A percentile compares a stretch with the other conserved stretches of the same genome.
Evolutionary conservation across 176 grass and related monocot genomes (phyloP).

Genomic region (Leersia perrieri): DNA sequence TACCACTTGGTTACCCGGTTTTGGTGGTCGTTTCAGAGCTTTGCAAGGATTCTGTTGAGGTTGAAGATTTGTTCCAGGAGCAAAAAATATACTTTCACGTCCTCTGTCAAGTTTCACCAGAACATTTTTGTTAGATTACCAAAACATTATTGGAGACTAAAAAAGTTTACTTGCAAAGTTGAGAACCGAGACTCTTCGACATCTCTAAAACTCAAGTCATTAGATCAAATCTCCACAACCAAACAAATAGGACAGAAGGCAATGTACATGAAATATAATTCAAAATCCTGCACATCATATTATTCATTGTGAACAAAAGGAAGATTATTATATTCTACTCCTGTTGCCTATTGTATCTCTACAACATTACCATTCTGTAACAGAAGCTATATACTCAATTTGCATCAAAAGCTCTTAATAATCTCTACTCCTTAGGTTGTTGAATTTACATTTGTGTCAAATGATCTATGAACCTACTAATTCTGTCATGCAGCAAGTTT

Average conservation of each 20-base stretch:
- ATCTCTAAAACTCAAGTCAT: not conserved
- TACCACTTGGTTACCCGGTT: slow-evolving; percentile 32
- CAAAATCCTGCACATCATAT: not conserved
- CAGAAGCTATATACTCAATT: not conserved
- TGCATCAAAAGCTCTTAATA: not conserved
- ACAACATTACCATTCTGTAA: not conserved
- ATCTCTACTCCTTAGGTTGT: not conserved
- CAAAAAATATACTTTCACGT: slow-evolving; percentile 79
- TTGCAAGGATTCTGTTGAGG: slow-evolving; percentile 50
- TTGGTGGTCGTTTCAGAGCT: slow-evolving; percentile 56
- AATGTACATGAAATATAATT: not conserved
- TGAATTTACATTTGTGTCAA: not conserved
- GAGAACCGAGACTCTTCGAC: not conserved
- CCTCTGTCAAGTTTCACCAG: slow-evolving; percentile 59
- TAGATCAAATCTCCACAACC: not conserved
- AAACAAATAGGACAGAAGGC: not conserved
- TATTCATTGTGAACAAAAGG: not conserved
- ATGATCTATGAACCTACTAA: not conserved
- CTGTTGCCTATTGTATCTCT: not conserved
- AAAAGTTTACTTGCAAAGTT: not conserved
- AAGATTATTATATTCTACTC: not conserved
- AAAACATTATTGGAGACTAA: slow-evolving; percentile 28
- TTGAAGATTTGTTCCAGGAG: slow-evolving; percentile 46
- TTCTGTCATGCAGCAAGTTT: not conserved
- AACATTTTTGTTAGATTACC: not conserved